Percentiles rank a stretch among this genome's conserved stretches.
Conservation (phyloP, 345 rosid genomes). For the Populus ilicifolia region DNA sequence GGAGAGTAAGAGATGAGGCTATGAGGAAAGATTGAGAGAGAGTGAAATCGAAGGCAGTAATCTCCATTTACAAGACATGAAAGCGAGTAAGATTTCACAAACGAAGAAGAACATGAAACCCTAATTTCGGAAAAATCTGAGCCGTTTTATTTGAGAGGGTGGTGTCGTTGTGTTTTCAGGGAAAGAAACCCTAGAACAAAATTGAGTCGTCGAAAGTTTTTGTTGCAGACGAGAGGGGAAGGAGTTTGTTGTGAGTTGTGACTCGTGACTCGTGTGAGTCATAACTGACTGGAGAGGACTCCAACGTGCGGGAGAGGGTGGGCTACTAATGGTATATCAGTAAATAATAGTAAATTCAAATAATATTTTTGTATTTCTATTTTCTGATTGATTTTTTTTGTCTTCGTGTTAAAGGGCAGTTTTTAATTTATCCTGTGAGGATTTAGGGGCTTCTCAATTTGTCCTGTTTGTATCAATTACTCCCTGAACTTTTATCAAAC, state of each 20-base stretch:
- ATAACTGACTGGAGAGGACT: constrained; percentile 19
- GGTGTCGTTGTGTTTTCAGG: neutral
- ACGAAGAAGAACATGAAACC: constrained; percentile 35
- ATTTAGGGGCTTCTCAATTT: too few relatives aligned
- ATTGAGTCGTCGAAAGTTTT: neutral
- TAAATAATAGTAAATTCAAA: neutral
- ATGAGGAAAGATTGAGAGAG: constrained; percentile 35
- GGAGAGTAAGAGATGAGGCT: constrained; percentile 45
- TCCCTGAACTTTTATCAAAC: too few relatives aligned
- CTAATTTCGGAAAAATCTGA: constrained; percentile 13
- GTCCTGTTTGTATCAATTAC: too few relatives aligned
- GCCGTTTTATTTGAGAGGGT: neutral
- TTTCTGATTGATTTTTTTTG: neutral
- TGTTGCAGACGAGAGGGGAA: neutral
- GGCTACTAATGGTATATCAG: neutral
- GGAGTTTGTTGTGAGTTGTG: neutral
- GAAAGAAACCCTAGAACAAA: constrained; percentile 1
- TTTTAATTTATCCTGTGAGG: too few relatives aligned
- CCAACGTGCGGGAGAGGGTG: neutral
- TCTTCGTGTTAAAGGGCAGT: neutral
- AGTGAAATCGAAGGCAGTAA: constrained; percentile 32
- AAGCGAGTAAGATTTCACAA: constrained; percentile 22
- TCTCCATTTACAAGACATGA: constrained; percentile 67
- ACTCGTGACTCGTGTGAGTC: constrained; percentile 14
- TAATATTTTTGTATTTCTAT: neutral